Base-by-base conservation (phyloP, 768 basidiomycete genomes). In the Cytidiella melzeri region DNA sequence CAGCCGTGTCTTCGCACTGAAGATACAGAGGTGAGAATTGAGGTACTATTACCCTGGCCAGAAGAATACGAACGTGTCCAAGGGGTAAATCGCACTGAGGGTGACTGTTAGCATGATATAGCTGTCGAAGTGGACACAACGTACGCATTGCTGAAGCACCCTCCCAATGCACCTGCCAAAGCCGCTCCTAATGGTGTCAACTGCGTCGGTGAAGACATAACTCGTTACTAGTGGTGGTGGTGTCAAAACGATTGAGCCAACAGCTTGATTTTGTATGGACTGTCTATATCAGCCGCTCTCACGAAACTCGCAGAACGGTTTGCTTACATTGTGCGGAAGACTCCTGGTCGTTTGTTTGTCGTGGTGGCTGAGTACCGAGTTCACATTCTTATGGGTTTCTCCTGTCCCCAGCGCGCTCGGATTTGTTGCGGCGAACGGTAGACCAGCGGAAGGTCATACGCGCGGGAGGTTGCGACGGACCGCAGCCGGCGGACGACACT, bases 131-230 rank as follows among this genome's bases (percentile, higher is more conserved):
- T 43, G 39, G 15, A 45, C 12, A 42, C 9, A 21, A 80, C 92
- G 65, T 67, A 94, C 89, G 92, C 91, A 58, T 90, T 91, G 55
- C 87, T 85, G 67, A 96, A 91, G 63, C 93, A 92, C 21, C 87
- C 93, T 41, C 94, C 92, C 15, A 97, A 74, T 6, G 95, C 95
- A 3, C 95, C 94, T 39, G 92, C 91, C 48, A 97, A 73, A 1
- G 95, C 95, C 54, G 87, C 80, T 1, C 87, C 92, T 57, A 93
- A 83, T 0, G 94, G 88, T 0, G 92, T 92, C 28, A 96, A 72
- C 46, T 81, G 74, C 59, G 82, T 77, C 20, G 72, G 65, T 34
- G 42, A 7, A 19, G 47, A 49, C 52, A 48, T 52, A 24, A 27
- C 45, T 20, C n/a, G 21, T 19, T 18, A 26, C 27, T 11, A 41